These are phyloP conservation scores for Bryoglossum gracile DNA, from an alignment of 495 filamentous ascomycete genomes.

Conservation along the genomic window DNA sequence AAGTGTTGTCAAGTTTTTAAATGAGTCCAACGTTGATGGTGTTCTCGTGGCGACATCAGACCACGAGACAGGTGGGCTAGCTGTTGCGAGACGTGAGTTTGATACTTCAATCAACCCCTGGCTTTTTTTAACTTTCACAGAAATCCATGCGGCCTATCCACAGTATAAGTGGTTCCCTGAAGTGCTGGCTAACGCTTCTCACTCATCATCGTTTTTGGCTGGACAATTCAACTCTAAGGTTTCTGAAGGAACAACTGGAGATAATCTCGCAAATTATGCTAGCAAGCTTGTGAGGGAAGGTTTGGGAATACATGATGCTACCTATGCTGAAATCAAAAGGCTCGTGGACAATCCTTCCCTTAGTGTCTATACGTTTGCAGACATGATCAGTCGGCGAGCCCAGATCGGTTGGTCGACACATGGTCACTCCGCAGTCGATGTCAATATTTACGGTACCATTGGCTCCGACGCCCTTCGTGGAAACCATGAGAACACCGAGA, in stretches of 20 bases:
- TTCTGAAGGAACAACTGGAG: constrained; percentile 18
- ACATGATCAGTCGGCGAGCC: constrained; percentile 78
- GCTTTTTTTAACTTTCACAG: no score
- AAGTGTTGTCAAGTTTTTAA: constrained; percentile 75
- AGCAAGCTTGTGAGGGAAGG: constrained; percentile 52
- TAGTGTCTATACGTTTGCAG: constrained; percentile 58
- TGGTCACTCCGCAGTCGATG: constrained; percentile 77
- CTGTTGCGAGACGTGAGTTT: constrained; percentile 64
- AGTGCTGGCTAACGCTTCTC: constrained; percentile 71
- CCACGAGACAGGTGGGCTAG: constrained; percentile 89
- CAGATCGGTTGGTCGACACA: constrained; percentile 91
- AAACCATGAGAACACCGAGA: constrained; percentile 92
- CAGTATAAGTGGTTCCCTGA: constrained; percentile 83
- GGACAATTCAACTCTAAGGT: constrained; percentile 51
- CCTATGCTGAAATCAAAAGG: constrained; percentile 59
- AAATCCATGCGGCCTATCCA: constrained; percentile 48
- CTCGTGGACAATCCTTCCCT: constrained; percentile 49
- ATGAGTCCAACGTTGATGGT: constrained; percentile 61
- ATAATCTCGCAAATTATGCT: constrained; percentile 48
- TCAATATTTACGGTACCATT: constrained; percentile 77
- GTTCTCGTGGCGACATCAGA: constrained; percentile 86
- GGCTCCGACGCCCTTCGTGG: constrained; percentile 54
- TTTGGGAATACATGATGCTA: constrained; percentile 70
- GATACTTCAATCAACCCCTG: no score
- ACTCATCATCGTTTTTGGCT: constrained; percentile 66